Conservation (phyloP, 2,329 filamentous ascomycete species). For the Penicillium sp. region DNA sequence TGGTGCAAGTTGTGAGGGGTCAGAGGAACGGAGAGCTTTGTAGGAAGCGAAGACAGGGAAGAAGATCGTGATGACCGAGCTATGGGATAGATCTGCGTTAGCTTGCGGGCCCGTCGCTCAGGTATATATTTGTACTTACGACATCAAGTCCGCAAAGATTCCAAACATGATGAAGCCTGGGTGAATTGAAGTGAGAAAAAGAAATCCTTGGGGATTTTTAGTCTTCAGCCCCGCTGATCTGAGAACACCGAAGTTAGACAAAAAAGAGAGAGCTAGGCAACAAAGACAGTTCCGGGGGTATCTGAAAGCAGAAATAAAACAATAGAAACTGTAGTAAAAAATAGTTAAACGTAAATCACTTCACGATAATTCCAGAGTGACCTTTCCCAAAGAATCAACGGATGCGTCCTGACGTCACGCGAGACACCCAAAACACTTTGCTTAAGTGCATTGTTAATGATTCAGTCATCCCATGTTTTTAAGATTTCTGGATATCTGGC, state of each 20-base stretch:
- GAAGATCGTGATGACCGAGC: conserved; percentile 82
- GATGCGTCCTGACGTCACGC: conserved; percentile 5
- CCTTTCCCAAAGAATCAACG: not conserved
- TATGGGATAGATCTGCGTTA: conserved; percentile 39
- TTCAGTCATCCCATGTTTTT: not conserved
- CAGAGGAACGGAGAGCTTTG: conserved; percentile 90
- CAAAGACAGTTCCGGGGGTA: conserved; percentile 7
- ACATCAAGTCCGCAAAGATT: conserved; percentile 72
- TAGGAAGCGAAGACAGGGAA: conserved; percentile 97
- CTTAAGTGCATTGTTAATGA: not conserved
- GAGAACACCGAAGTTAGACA: conserved; percentile 1
- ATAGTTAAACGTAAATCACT: not conserved
- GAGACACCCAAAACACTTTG: not conserved
- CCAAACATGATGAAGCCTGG: conserved; percentile 63
- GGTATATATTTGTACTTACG: conserved; percentile 54
- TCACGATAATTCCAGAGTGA: not conserved
- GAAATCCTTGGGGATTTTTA: conserved; percentile 5
- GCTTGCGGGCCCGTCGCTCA: not conserved
- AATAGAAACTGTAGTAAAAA: not conserved
- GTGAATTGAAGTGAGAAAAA: conserved; percentile 4
- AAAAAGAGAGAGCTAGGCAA: not conserved
- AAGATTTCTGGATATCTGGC: not conserved
- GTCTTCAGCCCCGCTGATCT: conserved; percentile 10
- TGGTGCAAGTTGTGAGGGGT: conserved; percentile 85
- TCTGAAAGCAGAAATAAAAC: not conserved